Evolutionary conservation across 2,329 filamentous ascomycete genomes (phyloP).

Genomic region (Dothistroma pini): DNA sequence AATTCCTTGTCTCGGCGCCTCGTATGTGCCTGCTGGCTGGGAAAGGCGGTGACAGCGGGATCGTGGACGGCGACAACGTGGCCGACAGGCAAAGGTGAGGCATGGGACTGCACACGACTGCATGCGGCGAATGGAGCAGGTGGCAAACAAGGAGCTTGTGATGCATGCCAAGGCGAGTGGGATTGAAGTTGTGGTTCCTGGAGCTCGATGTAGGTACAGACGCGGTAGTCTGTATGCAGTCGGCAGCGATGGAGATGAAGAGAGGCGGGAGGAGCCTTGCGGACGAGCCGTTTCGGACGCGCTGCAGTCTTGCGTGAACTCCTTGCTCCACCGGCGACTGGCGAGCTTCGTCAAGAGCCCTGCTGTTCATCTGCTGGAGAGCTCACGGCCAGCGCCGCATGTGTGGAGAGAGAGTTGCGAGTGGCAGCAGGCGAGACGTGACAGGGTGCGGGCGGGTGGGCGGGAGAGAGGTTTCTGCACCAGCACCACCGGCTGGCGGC

Average conservation of each 20-base stretch:
- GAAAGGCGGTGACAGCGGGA: conserved; percentile 28
- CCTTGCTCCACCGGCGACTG: not conserved
- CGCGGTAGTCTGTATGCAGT: not conserved
- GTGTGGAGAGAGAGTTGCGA: not conserved
- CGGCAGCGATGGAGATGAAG: not conserved
- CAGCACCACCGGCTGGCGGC: too few species aligned
- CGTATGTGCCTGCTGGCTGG: conserved; percentile 16
- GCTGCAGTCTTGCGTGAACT: not conserved
- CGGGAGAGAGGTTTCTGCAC: not conserved
- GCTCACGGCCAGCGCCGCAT: not conserved
- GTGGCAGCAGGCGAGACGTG: too few species aligned
- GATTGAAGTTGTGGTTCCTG: not conserved
- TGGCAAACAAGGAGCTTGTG: not conserved
- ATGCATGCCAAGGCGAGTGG: not conserved
- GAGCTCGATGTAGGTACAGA: not conserved
- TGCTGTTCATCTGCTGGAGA: not conserved
- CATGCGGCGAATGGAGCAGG: not conserved
- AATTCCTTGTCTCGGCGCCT: conserved; percentile 19
- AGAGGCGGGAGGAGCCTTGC: not conserved
- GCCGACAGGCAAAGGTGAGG: conserved; percentile 21
- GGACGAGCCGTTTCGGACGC: not conserved
- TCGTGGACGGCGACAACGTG: conserved; percentile 24
- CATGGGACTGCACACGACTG: conserved; percentile 7
- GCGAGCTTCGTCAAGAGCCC: not conserved
- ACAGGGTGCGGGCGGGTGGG: not conserved